Conservation (phyloP, 306 rosid genomes). For the Medicago ruthenica region DNA sequence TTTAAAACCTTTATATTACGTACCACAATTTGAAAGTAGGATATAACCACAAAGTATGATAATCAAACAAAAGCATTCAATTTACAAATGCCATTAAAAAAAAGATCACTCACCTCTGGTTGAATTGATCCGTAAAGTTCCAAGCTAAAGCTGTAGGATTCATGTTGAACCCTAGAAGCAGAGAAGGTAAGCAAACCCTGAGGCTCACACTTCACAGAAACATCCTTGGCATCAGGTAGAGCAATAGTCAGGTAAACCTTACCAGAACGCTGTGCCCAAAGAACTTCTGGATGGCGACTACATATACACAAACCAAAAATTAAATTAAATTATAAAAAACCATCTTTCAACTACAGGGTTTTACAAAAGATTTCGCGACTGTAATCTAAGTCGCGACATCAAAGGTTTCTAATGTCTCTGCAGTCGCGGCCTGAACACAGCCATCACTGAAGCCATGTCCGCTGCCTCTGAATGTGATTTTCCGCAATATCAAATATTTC, state of each 20-base stretch:
- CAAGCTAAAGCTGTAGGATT: slow-evolving; percentile 67
- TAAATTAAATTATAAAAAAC: neutral
- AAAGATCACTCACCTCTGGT: slow-evolving; percentile 61
- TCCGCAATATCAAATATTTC: too few species aligned
- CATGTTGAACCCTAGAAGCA: slow-evolving; percentile 68
- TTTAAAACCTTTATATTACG: too few species aligned
- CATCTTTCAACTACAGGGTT: neutral
- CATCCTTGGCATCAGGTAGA: slow-evolving; percentile 85
- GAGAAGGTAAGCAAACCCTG: slow-evolving; percentile 79
- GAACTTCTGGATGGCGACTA: slow-evolving; percentile 92
- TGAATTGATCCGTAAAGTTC: slow-evolving; percentile 68
- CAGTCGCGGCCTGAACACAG: too few species aligned
- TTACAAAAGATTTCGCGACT: too few species aligned
- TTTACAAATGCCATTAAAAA: neutral
- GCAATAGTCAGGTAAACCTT: slow-evolving; percentile 83
- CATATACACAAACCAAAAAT: slow-evolving; percentile 9
- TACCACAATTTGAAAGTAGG: too few species aligned
- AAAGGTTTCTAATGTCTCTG: neutral
- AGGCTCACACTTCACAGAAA: slow-evolving; percentile 76
- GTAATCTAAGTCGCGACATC: too few species aligned
- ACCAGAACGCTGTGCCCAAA: slow-evolving; percentile 94
- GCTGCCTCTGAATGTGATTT: too few species aligned
- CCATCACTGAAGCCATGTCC: too few species aligned
- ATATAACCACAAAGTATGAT: too few species aligned
- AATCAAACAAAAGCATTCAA: too few species aligned